Base-by-base conservation (phyloP, 2,329 filamentous ascomycete genomes). In the Metarhizium sp. region DNA sequence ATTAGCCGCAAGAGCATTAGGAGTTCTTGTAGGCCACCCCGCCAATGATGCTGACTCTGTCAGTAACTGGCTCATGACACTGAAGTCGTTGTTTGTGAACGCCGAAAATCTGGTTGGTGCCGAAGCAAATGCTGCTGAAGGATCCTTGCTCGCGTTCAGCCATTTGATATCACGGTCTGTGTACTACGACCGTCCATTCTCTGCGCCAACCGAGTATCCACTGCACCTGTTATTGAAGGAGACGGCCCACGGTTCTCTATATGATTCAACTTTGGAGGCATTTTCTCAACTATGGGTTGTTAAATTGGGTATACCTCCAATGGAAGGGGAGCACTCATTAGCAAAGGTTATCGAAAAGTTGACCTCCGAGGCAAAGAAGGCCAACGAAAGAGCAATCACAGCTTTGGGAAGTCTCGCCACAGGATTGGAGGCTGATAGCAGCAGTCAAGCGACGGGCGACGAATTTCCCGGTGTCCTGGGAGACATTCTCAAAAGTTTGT, bases 311-410 rank as follows among this genome's bases (percentile, higher is more conserved):
- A 43, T 73, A n/a, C 66, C 70, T 61, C 58, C 60, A 32, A 56
- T 36, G 34, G 62, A 70, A 2, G 68, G 67, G 1, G 58, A 62
- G 6, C 60, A 65, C 4, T 61, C 67, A 32, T 62, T 72, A 4
- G 69, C 67, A 32, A 68, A 76, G 1, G 73, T 91, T 14, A 75
- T 85, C 29, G 78, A 85, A 18, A 80, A 82, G 6, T 73, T 96
- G 0, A 76, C 81, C 6, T 74, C 78, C 1, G 81, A 86, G 57
- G 86, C 89, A 10, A 94, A 91, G 66, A 84, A 87, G 56, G 88
- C 90, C 8, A 88, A 89, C 55, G 92, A 95, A 64, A 85, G 80
- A 55, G 88, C 92, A 0, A 92, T 96, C 51, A 71, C 81, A n/a
- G 84, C 89, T 2, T 75, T 97, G 5, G 94, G 94, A 0, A 80